Evolutionary conservation across 192 early-diverging fungal genomes (phyloP).

Genomic region (Dimargaris xerosporica): DNA sequence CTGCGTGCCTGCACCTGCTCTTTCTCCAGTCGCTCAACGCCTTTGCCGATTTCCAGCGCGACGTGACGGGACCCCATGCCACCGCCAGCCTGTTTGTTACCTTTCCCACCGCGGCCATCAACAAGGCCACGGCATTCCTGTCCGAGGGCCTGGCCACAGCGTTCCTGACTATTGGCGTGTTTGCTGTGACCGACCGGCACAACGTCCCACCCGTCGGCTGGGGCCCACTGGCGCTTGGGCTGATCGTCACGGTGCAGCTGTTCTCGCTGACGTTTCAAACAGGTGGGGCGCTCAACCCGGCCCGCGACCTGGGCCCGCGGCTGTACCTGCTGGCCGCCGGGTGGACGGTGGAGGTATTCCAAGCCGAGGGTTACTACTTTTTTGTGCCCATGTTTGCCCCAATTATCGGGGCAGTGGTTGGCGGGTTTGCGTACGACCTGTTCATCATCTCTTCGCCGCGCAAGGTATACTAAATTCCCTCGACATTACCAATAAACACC

Average conservation of each 20-base stretch:
- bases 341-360: slow-evolving; percentile 48
- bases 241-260: background rate
- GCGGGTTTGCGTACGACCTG: slow-evolving; percentile 39
- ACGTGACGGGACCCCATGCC: background rate
- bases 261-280: background rate
- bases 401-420: slow-evolving; percentile 41
- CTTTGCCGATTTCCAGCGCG: slow-evolving; percentile 1
- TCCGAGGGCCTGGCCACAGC: slow-evolving; percentile 11
- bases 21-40: slow-evolving; percentile 6
- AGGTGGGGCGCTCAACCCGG: slow-evolving; percentile 15
- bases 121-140: slow-evolving; percentile 8
- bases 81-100: slow-evolving; percentile 13
- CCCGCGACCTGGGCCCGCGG: slow-evolving; percentile 17
- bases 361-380: slow-evolving; percentile 49
- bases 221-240: slow-evolving; percentile 3
- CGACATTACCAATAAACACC: too few species aligned
- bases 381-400: slow-evolving; percentile 56
- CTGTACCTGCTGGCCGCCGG: slow-evolving; percentile 24
- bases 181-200: slow-evolving; percentile 3
- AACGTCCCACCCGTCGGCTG: background rate
- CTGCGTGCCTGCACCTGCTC: slow-evolving; percentile 2
- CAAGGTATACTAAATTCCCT: background rate
- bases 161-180: slow-evolving; percentile 4
- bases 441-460: slow-evolving; percentile 24
- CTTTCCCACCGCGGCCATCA: background rate